Evolutionary conservation across 495 filamentous ascomycete species (phyloP).

Genomic region (Cercophora scortea): DNA sequence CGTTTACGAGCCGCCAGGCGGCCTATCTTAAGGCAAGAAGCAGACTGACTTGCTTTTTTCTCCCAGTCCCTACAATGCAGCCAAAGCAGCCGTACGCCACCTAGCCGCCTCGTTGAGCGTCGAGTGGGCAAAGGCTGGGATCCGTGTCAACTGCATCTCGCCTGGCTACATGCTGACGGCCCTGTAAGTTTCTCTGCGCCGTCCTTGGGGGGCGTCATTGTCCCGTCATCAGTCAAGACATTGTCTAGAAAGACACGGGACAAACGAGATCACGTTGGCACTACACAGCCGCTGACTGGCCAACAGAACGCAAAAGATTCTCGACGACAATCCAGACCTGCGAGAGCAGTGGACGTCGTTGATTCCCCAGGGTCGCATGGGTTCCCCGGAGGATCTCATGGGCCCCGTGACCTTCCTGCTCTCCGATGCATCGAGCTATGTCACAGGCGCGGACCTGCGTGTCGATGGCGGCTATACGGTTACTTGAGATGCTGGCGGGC

Average conservation of each 20-base stretch:
- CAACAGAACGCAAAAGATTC: conserved; percentile 79
- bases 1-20: too few relatives aligned
- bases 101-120: conserved; percentile 73
- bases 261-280: too few relatives aligned
- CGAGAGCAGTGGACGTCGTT: conserved; percentile 81
- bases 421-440: conserved; percentile 76
- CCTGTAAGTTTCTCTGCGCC: conserved; percentile 47
- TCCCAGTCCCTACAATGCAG: conserved; percentile 79
- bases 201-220: not conserved
- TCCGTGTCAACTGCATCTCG: conserved; percentile 85
- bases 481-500: conserved; percentile 29
- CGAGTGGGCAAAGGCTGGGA: conserved; percentile 78
- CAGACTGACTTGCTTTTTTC: not conserved
- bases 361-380: conserved; percentile 90
- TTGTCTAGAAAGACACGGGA: not conserved
- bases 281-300: too few relatives aligned
- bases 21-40: too few relatives aligned
- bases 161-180: conserved; percentile 94
- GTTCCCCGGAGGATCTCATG: conserved; percentile 85
- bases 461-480: conserved; percentile 90
- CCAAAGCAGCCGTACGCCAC: conserved; percentile 84
- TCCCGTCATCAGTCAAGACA: not conserved
- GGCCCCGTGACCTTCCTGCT: conserved; percentile 85
- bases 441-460: conserved; percentile 83
- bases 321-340: conserved; percentile 85